phyloP scores from a whole-genome alignment of 225 moss, liverwort and hornwort species.

The Bryum argenteum region DNA sequence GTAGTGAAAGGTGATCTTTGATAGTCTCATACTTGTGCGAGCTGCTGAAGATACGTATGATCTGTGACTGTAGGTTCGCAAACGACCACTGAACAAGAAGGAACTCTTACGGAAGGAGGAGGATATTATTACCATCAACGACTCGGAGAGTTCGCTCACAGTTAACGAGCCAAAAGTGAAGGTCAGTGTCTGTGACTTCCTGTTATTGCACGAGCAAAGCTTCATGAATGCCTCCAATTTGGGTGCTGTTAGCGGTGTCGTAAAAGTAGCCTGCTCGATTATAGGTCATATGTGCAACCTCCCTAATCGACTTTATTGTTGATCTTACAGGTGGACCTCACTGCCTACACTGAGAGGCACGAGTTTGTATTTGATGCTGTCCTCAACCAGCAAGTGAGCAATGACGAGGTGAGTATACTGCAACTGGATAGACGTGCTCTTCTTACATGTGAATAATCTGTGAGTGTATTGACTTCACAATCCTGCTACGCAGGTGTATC shows the following conservation, averaged over 20 bases:
- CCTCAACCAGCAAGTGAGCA: conserved; percentile 78
- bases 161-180: conserved; percentile 86
- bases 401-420: conserved; percentile 60
- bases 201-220: not conserved
- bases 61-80: conserved; percentile 57
- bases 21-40: not conserved
- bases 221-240: not conserved
- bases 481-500: conserved; percentile 63
- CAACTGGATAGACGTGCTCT: not conserved
- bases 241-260: no score
- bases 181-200: conserved; percentile 40
- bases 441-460: not conserved
- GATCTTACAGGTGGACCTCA: conserved; percentile 68
- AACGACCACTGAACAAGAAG: conserved; percentile 80
- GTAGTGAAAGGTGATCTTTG: no score
- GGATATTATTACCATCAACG: conserved; percentile 73
- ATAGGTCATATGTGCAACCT: not conserved
- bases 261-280: not conserved
- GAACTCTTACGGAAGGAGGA: conserved; percentile 77
- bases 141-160: conserved; percentile 58
- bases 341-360: conserved; percentile 82
- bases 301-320: not conserved
- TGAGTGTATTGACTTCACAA: not conserved
- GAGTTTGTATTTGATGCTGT: conserved; percentile 87
- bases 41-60: conserved; percentile 2